phyloP scores from a whole-genome alignment of 164 flowering plant species.

The Dillenia turbinata region DNA sequence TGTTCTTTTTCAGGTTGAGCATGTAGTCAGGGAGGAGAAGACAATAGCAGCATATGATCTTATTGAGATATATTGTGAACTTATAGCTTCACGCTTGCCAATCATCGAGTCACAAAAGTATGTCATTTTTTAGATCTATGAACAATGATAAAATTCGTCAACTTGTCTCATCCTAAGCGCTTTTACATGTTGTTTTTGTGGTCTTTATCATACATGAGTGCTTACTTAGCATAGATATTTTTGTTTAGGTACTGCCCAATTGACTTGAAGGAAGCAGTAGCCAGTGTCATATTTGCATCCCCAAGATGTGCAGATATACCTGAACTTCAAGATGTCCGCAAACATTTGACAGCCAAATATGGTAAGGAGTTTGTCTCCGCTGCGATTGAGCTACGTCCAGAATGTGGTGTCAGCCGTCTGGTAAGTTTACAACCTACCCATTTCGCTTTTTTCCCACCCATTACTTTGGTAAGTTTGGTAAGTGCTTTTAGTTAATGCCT shows the following conservation, averaged over 20 bases:
- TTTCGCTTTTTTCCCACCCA: not conserved
- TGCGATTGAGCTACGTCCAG: conserved; percentile 81
- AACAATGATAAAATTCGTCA: too few relatives aligned
- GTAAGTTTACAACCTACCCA: conserved; percentile 36
- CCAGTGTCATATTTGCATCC: conserved; percentile 81
- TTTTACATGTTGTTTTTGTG: too few relatives aligned
- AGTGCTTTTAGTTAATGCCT: not conserved
- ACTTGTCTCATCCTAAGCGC: too few relatives aligned
- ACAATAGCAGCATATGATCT: conserved; percentile 86
- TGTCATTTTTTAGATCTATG: conserved; percentile 13
- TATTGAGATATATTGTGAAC: conserved; percentile 83
- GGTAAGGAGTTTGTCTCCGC: conserved; percentile 85
- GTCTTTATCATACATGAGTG: too few relatives aligned
- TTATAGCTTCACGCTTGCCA: conserved; percentile 78
- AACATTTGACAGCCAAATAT: conserved; percentile 79
- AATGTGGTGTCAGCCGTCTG: conserved; percentile 77
- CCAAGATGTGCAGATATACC: conserved; percentile 87
- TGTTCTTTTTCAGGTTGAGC: conserved; percentile 68
- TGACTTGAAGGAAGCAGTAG: conserved; percentile 89
- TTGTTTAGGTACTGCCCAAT: conserved; percentile 74
- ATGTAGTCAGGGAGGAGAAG: conserved; percentile 89
- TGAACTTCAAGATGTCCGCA: conserved; percentile 69
- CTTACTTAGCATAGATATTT: not conserved
- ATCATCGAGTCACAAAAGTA: conserved; percentile 98
- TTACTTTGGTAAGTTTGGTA: not conserved